Conservation (phyloP, 2,329 filamentous ascomycete genomes). For the Aureobasidium musti region DNA sequence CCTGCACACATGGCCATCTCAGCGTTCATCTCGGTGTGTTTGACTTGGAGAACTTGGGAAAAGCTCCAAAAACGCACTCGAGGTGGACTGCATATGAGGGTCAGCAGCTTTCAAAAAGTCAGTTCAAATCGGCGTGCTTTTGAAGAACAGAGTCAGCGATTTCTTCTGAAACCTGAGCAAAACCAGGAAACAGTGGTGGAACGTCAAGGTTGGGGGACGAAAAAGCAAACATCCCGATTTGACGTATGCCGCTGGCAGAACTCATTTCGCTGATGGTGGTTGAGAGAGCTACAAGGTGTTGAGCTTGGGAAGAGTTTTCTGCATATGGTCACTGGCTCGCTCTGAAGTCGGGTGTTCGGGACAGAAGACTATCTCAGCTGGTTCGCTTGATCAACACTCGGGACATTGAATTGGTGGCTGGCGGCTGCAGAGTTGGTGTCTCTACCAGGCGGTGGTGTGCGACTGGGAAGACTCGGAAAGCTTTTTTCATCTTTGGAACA, state of each 20-base stretch:
- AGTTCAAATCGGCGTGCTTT: slow-evolving; percentile 14
- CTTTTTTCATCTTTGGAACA: no score
- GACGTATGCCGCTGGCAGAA: slow-evolving; percentile 17
- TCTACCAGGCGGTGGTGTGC: neutral
- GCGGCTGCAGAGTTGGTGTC: neutral
- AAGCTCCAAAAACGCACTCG: slow-evolving; percentile 2
- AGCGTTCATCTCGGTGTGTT: slow-evolving; percentile 2
- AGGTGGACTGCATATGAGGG: slow-evolving; percentile 12
- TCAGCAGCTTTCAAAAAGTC: neutral
- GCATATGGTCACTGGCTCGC: slow-evolving; percentile 17
- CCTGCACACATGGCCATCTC: neutral
- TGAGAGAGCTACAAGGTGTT: neutral
- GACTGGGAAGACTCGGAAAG: neutral
- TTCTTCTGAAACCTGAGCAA: no score
- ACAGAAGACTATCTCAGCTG: slow-evolving; percentile 11
- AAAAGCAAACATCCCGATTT: slow-evolving; percentile 22
- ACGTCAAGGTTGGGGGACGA: neutral
- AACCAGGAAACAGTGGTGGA: neutral
- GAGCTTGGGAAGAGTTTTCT: neutral
- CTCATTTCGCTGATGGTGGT: slow-evolving; percentile 14
- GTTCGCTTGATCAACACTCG: slow-evolving; percentile 3
- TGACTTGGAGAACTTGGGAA: slow-evolving; percentile 16
- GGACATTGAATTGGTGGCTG: neutral
- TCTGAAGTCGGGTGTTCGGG: slow-evolving; percentile 2
- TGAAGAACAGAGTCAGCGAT: no score